Percentiles rank a stretch among this genome's conserved stretches.
Conservation (phyloP, 371 early-diverging fungal genomes). For the Apophysomyces sp. region DNA sequence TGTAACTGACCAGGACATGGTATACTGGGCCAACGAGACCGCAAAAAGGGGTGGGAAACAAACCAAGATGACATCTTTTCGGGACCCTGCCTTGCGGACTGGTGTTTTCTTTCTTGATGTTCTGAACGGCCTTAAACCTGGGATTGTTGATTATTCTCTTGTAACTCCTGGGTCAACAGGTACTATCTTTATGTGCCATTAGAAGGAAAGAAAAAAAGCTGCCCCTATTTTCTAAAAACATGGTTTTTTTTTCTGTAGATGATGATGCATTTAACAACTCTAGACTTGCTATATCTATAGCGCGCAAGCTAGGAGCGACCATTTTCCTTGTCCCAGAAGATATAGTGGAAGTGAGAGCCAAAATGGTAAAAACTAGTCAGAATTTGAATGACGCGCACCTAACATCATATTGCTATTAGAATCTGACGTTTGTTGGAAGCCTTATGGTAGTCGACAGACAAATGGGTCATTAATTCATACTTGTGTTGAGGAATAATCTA, state of each 20-base stretch:
- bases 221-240: no score
- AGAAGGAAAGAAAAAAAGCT: no score
- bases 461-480: slow-evolving; percentile 1
- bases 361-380: slow-evolving; percentile 57
- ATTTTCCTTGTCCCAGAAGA: slow-evolving; percentile 96
- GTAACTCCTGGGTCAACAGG: slow-evolving; percentile 66
- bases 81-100: slow-evolving; percentile 70
- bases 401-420: slow-evolving; percentile 39
- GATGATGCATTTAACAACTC: slow-evolving; percentile 87
- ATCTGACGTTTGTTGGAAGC: slow-evolving; percentile 88
- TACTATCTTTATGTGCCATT: slow-evolving; percentile 14
- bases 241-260: no score
- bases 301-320: slow-evolving; percentile 93
- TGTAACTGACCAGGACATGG: slow-evolving; percentile 85
- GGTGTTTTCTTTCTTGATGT: slow-evolving; percentile 85
- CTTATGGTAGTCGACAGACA: slow-evolving; percentile 75
- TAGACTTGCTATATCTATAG: slow-evolving; percentile 93
- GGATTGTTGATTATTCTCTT: slow-evolving; percentile 81
- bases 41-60: slow-evolving; percentile 63
- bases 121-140: slow-evolving; percentile 82
- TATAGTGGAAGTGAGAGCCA: slow-evolving; percentile 89
- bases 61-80: slow-evolving; percentile 72
- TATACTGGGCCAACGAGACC: slow-evolving; percentile 87
- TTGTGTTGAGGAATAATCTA: no score
- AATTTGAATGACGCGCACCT: neutral